Base-by-base conservation (phyloP, 805 yeast species). In the Naumovozyma dairenensis region DNA sequence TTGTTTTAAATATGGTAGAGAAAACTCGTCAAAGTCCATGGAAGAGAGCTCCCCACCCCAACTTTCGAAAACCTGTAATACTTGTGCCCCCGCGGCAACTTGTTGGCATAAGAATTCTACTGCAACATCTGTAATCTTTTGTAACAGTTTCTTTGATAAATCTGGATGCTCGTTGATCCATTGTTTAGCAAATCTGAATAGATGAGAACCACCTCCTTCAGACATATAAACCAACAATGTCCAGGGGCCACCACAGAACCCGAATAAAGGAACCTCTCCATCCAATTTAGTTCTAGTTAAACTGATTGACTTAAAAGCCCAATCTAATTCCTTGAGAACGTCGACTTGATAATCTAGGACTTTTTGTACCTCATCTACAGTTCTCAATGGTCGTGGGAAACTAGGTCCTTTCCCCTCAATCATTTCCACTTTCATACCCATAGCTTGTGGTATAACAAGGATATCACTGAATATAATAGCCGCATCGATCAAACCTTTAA, bases 171-270 rank as follows among this genome's bases (percentile, higher is more conserved):
- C 74, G 66, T 79, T 92, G 39, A 92, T 69, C 96, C 97, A 87
- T 55, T 84, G 80, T 59, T 87, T 85, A 34, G 85, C 95, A 52
- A 71, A 86, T 55, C 95, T 71, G 65, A 83, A 92, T 68, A 89
- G 68, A 54, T 82, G 82, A 5, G 96, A 78, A 13, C 96, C 95
- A 45, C 94, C 95, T 33, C 98, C 98, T 62, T 92, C 98, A 39
- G 86, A 77, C 96, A 92, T 92, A 63, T 92, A 92, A 24, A 87
- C 95, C 65, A 92, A 68, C 39, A 92, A 64, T 9, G 98, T 92
- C 96, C 96, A 92, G 36, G 98, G 98, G 6, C 94, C 96, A 35
- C 98, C 98, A 46, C 86, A 82, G 62, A 92, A 92, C 3, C 98
- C 98, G 33, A 92, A 68, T 41, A 92, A 65, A 19, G 98, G 98